phyloP scores from a whole-genome alignment of 2,329 filamentous ascomycete species.

The Aspergillus persii region DNA sequence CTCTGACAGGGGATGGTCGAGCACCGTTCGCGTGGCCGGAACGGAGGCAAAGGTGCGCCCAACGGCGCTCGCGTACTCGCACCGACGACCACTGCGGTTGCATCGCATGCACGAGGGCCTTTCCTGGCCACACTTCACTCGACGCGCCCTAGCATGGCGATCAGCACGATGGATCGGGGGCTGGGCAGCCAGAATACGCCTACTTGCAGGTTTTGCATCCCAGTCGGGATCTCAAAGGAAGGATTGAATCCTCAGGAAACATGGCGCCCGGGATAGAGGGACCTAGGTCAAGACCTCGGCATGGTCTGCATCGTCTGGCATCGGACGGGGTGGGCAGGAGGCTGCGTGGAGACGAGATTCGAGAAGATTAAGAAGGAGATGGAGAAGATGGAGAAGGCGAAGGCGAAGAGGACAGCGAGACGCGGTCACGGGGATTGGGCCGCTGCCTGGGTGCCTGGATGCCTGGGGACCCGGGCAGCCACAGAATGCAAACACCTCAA shows the following conservation, averaged over 20 bases:
- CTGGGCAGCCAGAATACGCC: neutral
- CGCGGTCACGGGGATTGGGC: no score
- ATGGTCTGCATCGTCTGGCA: neutral
- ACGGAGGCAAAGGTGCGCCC: slow-evolving; percentile 5
- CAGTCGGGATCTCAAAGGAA: slow-evolving; percentile 21
- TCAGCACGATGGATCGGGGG: slow-evolving; percentile 3
- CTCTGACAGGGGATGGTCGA: slow-evolving; percentile 16
- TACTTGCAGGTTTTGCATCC: slow-evolving; percentile 38
- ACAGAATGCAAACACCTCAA: neutral
- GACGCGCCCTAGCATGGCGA: slow-evolving; percentile 21
- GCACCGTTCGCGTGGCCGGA: neutral
- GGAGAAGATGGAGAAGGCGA: no score
- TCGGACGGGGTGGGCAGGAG: neutral
- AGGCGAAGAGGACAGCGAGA: no score
- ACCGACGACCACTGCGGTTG: slow-evolving; percentile 33
- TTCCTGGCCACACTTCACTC: slow-evolving; percentile 37
- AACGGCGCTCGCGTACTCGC: slow-evolving; percentile 26
- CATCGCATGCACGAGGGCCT: slow-evolving; percentile 34
- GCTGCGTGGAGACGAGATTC: no score
- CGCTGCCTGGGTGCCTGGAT: neutral
- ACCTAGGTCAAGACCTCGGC: neutral
- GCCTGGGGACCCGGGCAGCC: neutral
- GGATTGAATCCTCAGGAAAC: neutral
- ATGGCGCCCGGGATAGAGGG: neutral
- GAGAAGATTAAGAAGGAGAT: no score